Base-by-base conservation (phyloP, 257 asterid species). In the Solanum piurae region DNA sequence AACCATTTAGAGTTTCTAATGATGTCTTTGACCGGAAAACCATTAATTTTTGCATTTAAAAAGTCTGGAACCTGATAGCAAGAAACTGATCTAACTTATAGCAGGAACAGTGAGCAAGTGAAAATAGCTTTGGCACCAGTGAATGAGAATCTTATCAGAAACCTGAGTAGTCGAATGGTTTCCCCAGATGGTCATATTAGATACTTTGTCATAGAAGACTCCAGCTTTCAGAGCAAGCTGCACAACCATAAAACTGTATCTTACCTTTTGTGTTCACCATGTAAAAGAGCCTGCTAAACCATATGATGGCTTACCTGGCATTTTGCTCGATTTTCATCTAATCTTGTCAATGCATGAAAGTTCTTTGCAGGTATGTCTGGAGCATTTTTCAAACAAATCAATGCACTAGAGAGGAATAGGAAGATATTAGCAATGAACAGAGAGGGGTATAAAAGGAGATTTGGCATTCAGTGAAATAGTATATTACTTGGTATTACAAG, bases 91-190 rank as follows among this genome's bases (percentile, higher is more conserved):
- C 74, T 66, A 66, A 29, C 79, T 72, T 72, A 72, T 10, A 34
- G 27, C 8, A 72, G 27, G 80, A 72, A 20, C 13, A 72, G 46
- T 33, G 9, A 18, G 80, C 80, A 83, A 73, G 64, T 49, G 31
- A 46, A 66, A 79, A 72, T 38, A 44, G 73, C 21, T 49, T n/a
- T 46, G 66, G 73, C 42, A 72, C 80, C 27, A 72, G 3, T 18
- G 46, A 18, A 72, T 72, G 42, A 46, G 74, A 87, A 40, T 55
- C 77, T 71, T 71, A 31, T 71, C 12, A 31, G 13, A 71, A 71
- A 95, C 98, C 98, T 97, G 99, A 92, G 99, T 97, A 64, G 99
- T 95, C 7, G 98, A 97, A 93, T 97, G 99, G 90, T 97, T 97
- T 40, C 99, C 99, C 99, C 99, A 97, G 20, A 97, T 97, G 83